Evolutionary conservation across 2,329 filamentous ascomycete species (phyloP).

Genomic region (Curvularia sp.): DNA sequence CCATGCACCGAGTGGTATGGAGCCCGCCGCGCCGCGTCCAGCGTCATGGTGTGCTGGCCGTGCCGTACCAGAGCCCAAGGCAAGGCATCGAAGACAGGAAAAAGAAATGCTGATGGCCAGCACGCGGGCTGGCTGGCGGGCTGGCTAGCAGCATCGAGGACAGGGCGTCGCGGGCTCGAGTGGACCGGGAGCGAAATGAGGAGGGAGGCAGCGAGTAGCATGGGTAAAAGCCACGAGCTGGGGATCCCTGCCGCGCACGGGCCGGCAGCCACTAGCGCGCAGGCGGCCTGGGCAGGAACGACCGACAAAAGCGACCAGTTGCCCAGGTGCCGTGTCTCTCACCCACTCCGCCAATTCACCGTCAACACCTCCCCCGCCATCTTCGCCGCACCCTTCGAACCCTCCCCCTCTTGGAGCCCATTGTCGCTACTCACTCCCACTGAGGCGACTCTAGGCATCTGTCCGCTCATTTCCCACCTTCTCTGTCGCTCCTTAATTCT

Average conservation of each 20-base stretch:
- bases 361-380: conserved; percentile 30
- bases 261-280: conserved; percentile 10
- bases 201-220: conserved; percentile 20
- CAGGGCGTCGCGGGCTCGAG: conserved; percentile 10
- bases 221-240: conserved; percentile 12
- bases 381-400: conserved; percentile 25
- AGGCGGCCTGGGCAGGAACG: conserved; percentile 22
- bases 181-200: conserved; percentile 21
- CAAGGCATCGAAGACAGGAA: background rate
- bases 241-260: conserved; percentile 18
- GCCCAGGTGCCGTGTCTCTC: conserved; percentile 29
- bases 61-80: no score
- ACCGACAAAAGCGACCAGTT: conserved; percentile 31
- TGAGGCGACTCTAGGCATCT: conserved; percentile 44
- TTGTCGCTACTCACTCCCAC: conserved; percentile 41
- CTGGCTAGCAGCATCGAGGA: conserved; percentile 5
- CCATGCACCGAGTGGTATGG: background rate
- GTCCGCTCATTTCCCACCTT: conserved; percentile 46
- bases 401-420: conserved; percentile 39
- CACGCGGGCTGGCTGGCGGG: conserved; percentile 8
- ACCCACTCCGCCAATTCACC: conserved; percentile 32
- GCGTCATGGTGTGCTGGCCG: background rate
- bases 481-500: conserved; percentile 46
- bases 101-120: background rate
- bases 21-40: background rate